phyloP scores from a whole-genome alignment of 2,329 filamentous ascomycete genomes.

The Dothideomycetidae sp. region DNA sequence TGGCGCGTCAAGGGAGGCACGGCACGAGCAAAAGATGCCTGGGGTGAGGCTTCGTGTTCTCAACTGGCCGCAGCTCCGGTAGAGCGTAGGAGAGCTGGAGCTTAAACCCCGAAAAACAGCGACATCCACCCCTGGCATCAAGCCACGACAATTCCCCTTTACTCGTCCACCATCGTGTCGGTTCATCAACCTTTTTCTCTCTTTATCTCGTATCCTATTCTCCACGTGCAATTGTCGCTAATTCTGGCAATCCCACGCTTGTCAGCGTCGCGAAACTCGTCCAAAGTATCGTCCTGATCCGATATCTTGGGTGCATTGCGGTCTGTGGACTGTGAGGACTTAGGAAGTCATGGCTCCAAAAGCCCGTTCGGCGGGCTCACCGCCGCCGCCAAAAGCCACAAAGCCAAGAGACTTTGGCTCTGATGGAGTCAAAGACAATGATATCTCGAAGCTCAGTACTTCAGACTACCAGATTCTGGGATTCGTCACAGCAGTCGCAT shows the following conservation, averaged over 20 bases:
- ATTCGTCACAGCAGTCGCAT: constrained; percentile 58
- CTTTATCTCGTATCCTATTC: not conserved
- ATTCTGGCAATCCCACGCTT: too few species aligned
- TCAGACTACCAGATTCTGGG: constrained; percentile 71
- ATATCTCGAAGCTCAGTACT: constrained; percentile 73
- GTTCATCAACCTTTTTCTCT: not conserved
- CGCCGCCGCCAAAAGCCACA: not conserved
- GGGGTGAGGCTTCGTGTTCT: constrained; percentile 3
- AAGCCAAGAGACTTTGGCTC: constrained; percentile 48
- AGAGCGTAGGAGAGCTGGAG: not conserved
- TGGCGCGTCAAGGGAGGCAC: too few species aligned
- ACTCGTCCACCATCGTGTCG: not conserved
- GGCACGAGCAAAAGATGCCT: too few species aligned
- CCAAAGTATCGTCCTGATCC: too few species aligned
- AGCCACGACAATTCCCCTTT: not conserved
- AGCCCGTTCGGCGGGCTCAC: not conserved
- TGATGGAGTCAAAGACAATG: constrained; percentile 72
- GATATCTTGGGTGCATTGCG: too few species aligned
- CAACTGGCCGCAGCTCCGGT: not conserved
- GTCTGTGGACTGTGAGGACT: too few species aligned
- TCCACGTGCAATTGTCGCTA: not conserved
- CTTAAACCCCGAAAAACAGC: not conserved
- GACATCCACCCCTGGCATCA: not conserved
- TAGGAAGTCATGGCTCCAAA: constrained; percentile 1
- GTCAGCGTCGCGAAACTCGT: too few species aligned